Evolutionary conservation across 2,329 filamentous ascomycete genomes (phyloP), one percentile per base, ranked within the genome.

Genomic region (Alternaria hordeiaustralica): DNA sequence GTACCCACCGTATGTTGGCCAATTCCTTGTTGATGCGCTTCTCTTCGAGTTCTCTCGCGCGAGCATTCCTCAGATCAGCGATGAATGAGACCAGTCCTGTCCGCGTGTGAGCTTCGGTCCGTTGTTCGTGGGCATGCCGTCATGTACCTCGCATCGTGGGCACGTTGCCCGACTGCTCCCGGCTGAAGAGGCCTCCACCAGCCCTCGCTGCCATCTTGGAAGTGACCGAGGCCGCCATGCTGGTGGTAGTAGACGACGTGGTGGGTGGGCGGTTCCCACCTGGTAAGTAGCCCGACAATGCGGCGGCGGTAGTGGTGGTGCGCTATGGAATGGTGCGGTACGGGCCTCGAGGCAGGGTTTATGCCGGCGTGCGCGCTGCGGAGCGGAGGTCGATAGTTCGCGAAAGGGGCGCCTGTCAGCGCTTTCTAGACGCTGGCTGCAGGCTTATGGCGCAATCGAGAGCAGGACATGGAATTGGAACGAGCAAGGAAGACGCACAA

Each of bases 1-100:
- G 63, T 59, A 84, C 87, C 69, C 77, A 89, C 86, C 93, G 90
- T 80, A 99, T 99, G 79, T 99, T 99, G 78, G 96, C 96, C 80
- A 99, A 84, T 84, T 99, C 96, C 85, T 99, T 99, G 82, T 99
- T 99, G 84, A 99, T 98, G 78, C 96, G 89, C 87, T 99, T 99
- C 85, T 99, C 96, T 81, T 99, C 96, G 67, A 99, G 84, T 80
- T 99, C 96, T 66, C 96, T 89, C 50, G 96, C 96, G 80, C 96
- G 88, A 58, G 96, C 96, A 81, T 99, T 99, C 79, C 96, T 87
- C 75, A 99, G 82, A 80, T 99, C 96, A 66, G 96, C 96, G 80
- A 99, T 99, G 84, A 99, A 99, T 80, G 97, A 96, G 51, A 99
- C 96, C 72, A 99, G 86, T 26, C 96, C 95, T 81, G 82, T 46